Percentiles rank a stretch among this genome's conserved stretches.
These are phyloP conservation scores for Volvox africanus DNA, from an alignment of 139 green algal species.

Conservation along the genomic window DNA sequence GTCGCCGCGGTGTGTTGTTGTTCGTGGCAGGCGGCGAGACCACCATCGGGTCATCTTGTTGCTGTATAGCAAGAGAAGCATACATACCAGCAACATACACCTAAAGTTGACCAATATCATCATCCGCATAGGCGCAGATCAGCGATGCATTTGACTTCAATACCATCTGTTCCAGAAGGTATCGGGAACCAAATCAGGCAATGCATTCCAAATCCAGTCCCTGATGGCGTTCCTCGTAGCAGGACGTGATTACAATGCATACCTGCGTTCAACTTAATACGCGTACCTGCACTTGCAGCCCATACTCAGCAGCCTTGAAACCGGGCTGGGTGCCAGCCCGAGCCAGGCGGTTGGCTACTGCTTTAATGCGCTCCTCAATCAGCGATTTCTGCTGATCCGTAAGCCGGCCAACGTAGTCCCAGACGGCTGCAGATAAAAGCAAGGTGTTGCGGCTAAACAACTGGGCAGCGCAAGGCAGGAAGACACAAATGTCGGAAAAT, in stretches of 20 bases:
- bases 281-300: background rate
- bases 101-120: background rate
- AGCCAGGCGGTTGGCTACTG: constrained; percentile 69
- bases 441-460: background rate
- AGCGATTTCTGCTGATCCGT: constrained; percentile 82
- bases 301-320: constrained; percentile 57
- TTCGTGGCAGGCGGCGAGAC: background rate
- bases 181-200: too few species aligned
- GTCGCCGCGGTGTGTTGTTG: background rate
- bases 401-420: constrained; percentile 82
- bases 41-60: constrained; percentile 27
- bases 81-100: background rate
- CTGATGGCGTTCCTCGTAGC: too few species aligned
- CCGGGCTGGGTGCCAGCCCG: constrained; percentile 65
- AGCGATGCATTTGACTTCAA: too few species aligned
- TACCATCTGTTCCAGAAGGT: too few species aligned
- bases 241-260: background rate
- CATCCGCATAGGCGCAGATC: background rate
- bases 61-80: background rate
- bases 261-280: background rate
- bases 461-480: too few species aligned
- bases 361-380: constrained; percentile 89
- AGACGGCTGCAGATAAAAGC: constrained; percentile 64
- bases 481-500: background rate
- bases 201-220: too few species aligned